phyloP scores from a whole-genome alignment of 495 filamentous ascomycete species.

The Hypomontagnella submonticulosa region DNA sequence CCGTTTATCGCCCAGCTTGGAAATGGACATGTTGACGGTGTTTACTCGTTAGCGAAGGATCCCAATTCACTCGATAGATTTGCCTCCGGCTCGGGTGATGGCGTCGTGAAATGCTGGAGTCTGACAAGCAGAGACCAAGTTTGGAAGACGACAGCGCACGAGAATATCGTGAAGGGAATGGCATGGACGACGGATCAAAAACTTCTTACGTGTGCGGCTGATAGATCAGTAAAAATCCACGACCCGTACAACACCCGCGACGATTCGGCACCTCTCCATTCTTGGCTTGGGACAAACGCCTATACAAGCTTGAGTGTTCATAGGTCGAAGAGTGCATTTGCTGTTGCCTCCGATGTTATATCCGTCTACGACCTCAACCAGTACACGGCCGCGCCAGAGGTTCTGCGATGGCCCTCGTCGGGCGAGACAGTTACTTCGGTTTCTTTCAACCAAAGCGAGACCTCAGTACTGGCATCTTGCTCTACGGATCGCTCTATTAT shows the following conservation, averaged over 20 bases:
- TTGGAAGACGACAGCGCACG: conserved; percentile 77
- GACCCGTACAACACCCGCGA: conserved; percentile 82
- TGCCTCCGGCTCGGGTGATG: conserved; percentile 84
- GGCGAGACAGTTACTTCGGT: conserved; percentile 92
- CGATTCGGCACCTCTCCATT: conserved; percentile 73
- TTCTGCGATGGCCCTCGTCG: conserved; percentile 84
- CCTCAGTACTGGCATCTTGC: conserved; percentile 84
- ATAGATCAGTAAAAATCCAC: conserved; percentile 88
- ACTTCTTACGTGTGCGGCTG: conserved; percentile 88
- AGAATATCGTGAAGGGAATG: conserved; percentile 88
- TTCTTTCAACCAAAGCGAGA: conserved; percentile 93
- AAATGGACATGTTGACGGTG: conserved; percentile 92
- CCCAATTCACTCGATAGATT: conserved; percentile 74
- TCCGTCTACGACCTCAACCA: conserved; percentile 88
- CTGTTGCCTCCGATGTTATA: conserved; percentile 80
- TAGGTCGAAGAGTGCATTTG: conserved; percentile 75
- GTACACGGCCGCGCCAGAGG: conserved; percentile 78
- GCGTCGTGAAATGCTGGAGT: conserved; percentile 95
- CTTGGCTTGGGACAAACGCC: conserved; percentile 81
- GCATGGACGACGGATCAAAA: conserved; percentile 87
- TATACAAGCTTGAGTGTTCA: conserved; percentile 91
- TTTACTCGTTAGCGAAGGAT: conserved; percentile 80
- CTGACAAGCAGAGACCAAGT: conserved; percentile 80
- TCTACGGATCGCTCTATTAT: conserved; percentile 87
- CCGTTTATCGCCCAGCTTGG: conserved; percentile 92